These are phyloP conservation scores for Cadophora gregata DNA, from an alignment of 2,329 filamentous ascomycete genomes.

Conservation along the genomic window DNA sequence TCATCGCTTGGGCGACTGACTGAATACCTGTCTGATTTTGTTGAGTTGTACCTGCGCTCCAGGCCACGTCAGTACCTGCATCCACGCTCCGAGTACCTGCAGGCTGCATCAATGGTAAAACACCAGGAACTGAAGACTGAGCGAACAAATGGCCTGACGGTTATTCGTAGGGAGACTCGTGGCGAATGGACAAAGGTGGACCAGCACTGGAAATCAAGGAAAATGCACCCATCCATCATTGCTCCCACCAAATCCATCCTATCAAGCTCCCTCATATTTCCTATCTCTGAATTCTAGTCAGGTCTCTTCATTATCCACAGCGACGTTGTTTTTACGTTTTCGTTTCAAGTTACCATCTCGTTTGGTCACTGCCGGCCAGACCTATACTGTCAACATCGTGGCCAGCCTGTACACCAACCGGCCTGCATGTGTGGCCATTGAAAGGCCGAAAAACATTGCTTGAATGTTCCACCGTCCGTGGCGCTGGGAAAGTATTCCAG, in stretches of 20 bases:
- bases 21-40: background rate
- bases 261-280: background rate
- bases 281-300: background rate
- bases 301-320: background rate
- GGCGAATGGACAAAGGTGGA: conserved; percentile 23
- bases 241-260: background rate
- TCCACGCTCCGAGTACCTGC: conserved; percentile 14
- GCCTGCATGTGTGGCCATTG: background rate
- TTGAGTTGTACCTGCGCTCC: conserved; percentile 14
- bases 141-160: background rate
- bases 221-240: background rate
- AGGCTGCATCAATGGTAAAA: background rate
- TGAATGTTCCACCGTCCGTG: background rate
- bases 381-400: background rate
- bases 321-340: background rate
- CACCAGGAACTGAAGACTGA: background rate
- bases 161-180: conserved; percentile 12
- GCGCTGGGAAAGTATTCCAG: conserved; percentile 7
- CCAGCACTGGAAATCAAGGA: background rate
- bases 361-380: background rate
- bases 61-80: conserved; percentile 7
- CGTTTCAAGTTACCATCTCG: background rate
- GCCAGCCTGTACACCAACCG: no score
- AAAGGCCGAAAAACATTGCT: background rate
- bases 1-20: background rate